Evolutionary conservation across 169 alveolate genomes (phyloP), one percentile per base, ranked within the genome.

Genomic region (Eimeria nieschulzi): DNA sequence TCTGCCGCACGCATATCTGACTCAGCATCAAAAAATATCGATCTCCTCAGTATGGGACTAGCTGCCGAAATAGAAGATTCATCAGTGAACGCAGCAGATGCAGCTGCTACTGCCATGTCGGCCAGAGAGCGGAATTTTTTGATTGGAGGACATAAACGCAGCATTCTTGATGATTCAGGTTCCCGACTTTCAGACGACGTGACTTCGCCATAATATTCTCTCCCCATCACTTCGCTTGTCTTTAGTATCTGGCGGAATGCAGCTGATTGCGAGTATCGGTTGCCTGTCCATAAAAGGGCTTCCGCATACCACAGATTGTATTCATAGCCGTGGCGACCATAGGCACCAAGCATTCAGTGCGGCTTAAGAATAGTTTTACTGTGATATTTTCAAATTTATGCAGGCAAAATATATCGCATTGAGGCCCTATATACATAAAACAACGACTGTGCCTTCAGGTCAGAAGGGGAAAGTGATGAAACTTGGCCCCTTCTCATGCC

Each of bases 241-340:
- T 82, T n/a, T 9, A 82, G 76, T 63, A 82, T 17, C 66, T 82
- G 90, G 53, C 90, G 78, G 23, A 82, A 82, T 2, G 78, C 90
- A 21, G 90, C 39, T 61, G 90, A 82, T 54, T 82, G 90, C 51
- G 90, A 63, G 56, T 76, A 63, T 0, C 90, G 76, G 39, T 82
- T 82, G 63, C 90, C 90, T 82, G 90, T 26, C 78, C 46, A 33
- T 33, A 33, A 33, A 33, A 33, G 46, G 46, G 46, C 46, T 3
- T 33, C 46, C 46, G 3, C 46, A 33, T 33, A 33, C n/a, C n/a
- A 59, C 68, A 59, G 68, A 19, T 19, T 12, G 46, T 33, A 33
- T 33, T 33, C 46, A 33, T 33, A 3, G 46, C 46, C 46, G 0
- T 33, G 46, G 46, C 46, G 46, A 33, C 46, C 46, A 33, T 33